Base-by-base conservation (phyloP, 495 filamentous ascomycete species). In the Hypoxylon perforatum region DNA sequence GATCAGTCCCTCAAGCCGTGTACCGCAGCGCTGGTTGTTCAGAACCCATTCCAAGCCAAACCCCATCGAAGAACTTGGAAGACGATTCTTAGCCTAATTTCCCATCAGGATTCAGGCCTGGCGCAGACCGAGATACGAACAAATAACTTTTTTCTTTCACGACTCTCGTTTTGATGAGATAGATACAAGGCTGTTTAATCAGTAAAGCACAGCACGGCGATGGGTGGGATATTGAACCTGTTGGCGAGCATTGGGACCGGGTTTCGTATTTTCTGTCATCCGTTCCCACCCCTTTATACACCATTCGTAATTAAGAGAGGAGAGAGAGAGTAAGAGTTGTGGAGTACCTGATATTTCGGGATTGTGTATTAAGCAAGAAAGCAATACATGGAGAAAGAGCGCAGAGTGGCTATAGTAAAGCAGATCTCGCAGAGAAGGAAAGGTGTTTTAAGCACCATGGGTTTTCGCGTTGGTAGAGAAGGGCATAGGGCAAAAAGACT, bases 141-240 rank as follows among this genome's bases (percentile, higher is more conserved):
- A 57, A 72, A 68, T 70, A 25, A 52, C 42, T 67, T 63, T 64
- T 71, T 70, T 65, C 62, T 66, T 75, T 75, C 72, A 75, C 61
- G 72, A 75, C 70, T 70, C 69, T 73, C 69, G 70, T 71, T 75
- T 64, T 75, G 39, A 73, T 75, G 72, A 70, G 66, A 72, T 75
- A 72, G 67, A 75, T 51, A 69, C 70, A 70, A 70, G 72, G 48
- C 65, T 72, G 64, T 73, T 75, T 75, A 75, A 75, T 67, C 63
- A 73, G 65, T 71, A 62, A 49, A 65, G 70, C 72, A 63, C 72
- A 72, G 72, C 72, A 67, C 63, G 72, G 72, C 72, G 72, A 70
- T 69, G 64, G n/a, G 66, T 74, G 66, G 72, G 65, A 67, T 71
- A n/a, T 71, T 66, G 56, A 52, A 71, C 63, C 57, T 14, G 56